Evolutionary conservation across 2,329 filamentous ascomycete species (phyloP), one percentile per base, ranked within the genome.

Genomic region (Botrytis squamosa): DNA sequence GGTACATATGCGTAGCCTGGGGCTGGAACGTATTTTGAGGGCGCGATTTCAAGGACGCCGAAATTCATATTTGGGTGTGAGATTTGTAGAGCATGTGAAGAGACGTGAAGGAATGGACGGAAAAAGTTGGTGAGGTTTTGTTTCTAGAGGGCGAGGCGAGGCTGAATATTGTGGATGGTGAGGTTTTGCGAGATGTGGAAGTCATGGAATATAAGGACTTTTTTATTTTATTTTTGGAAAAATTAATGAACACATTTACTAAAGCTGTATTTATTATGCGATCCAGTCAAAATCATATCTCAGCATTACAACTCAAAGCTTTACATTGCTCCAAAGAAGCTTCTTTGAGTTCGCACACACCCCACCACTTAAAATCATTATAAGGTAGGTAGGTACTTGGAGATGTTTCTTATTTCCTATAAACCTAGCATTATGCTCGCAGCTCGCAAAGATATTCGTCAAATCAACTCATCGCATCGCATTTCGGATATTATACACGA

Each of bases 1-100:
- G 94, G 91, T 1, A 98, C 93, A 81, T 97, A 97, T 20, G 94
- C 94, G 92, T 94, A 98, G 80, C 95, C 95, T 1, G 95, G 94
- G 1, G 93, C 92, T 63, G 88, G 85, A 63, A 89, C 88, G 25
- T 90, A 90, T 75, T 89, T 90, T 42, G 90, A 85, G 80, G 89
- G 90, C 52, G 93, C 92, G 73, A 98, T 85, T 78, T 97, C 92
- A 83, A 97, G 91, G 79, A 98, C 93, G 79, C 93, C 92, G 77
- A 92, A 91, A 79, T 90, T 89, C 80, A 89, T 88, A 87, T 90
- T 91, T 33, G 33, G 29, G 42, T 70, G 18, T 42, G 33, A 33
- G 38, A 4, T 12, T 70, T 44, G 62, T 29, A 3, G 22, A 12
- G 44, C 22, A 20, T 25, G 33, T 16, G 0, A 16, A 22, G 6